A percentile compares a stretch with the other conserved stretches of the same genome.
These are phyloP conservation scores for Vanrija sp. DNA, from an alignment of 1,284 basidiomycete genomes.

Conservation along the genomic window DNA sequence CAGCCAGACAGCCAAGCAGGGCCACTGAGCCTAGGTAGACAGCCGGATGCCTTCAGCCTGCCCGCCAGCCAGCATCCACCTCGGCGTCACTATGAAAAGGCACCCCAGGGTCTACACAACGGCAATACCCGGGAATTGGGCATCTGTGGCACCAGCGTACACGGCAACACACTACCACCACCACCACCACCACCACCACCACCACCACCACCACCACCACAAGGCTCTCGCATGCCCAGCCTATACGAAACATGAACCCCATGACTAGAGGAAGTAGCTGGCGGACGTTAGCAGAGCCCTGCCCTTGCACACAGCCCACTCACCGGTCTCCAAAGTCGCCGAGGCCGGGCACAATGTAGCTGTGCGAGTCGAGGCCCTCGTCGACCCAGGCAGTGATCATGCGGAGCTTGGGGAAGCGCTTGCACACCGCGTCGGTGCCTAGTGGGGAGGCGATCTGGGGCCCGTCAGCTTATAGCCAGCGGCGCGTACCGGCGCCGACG, in stretches of 20 bases:
- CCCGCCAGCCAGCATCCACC: too few relatives aligned
- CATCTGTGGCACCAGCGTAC: too few relatives aligned
- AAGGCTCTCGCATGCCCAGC: neutral
- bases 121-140: too few relatives aligned
- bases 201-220: too few relatives aligned
- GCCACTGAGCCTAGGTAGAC: too few relatives aligned
- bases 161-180: too few relatives aligned
- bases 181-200: too few relatives aligned
- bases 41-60: too few relatives aligned
- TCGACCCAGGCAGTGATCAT: constrained; percentile 99
- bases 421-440: constrained; percentile 78
- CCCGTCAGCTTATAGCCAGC: constrained; percentile 1
- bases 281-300: neutral
- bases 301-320: neutral
- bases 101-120: too few relatives aligned
- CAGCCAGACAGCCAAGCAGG: too few relatives aligned
- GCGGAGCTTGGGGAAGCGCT: constrained; percentile 72
- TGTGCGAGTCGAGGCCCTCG: constrained; percentile 74
- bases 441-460: constrained; percentile 82
- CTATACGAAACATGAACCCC: constrained; percentile 3
- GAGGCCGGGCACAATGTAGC: constrained; percentile 69
- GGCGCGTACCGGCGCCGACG: constrained; percentile 16
- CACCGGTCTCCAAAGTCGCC: constrained; percentile 85
- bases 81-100: too few relatives aligned
- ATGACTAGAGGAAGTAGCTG: constrained; percentile 27